A percentile compares a stretch with the other conserved stretches of the same genome.
Conservation (phyloP, 352 stramenopile genomes). For the Hyaloperonospora brassicae region DNA sequence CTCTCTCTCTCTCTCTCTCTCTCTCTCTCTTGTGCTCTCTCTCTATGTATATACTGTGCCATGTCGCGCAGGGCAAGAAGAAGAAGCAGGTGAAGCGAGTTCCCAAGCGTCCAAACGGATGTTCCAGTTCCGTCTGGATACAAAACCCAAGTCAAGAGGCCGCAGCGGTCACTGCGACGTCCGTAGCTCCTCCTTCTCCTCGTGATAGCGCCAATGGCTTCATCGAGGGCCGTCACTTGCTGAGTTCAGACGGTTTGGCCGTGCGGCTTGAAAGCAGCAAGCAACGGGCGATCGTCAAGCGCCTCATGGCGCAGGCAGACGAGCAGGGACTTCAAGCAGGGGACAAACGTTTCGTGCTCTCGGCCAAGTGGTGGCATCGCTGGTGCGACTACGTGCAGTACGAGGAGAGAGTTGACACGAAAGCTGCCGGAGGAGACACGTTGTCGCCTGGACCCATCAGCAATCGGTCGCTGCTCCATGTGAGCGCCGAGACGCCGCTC, state of each 20-base stretch:
- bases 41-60: not conserved
- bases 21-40: not conserved
- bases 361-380: conserved; percentile 77
- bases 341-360: conserved; percentile 71
- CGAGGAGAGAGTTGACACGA: conserved; percentile 24
- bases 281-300: conserved; percentile 45
- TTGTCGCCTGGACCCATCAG: conserved; percentile 48
- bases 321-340: conserved; percentile 62
- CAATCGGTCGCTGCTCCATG: conserved; percentile 53
- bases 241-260: conserved; percentile 1
- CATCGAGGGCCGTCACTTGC: conserved; percentile 6
- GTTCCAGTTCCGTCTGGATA: too few relatives aligned
- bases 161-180: not conserved
- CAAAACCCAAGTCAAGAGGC: not conserved
- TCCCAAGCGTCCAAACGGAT: conserved; percentile 21
- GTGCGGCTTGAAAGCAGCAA: conserved; percentile 33
- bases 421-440: conserved; percentile 5
- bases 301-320: conserved; percentile 54
- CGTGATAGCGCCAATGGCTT: not conserved
- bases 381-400: conserved; percentile 68
- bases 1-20: not conserved
- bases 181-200: too few relatives aligned
- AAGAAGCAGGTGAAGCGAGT: conserved; percentile 58
- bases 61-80: conserved; percentile 16
- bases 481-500: conserved; percentile 33